Percentiles rank a stretch among this genome's conserved stretches.
Conservation (phyloP, 805 yeast genomes). For the Candida tammaniensis region DNA sequence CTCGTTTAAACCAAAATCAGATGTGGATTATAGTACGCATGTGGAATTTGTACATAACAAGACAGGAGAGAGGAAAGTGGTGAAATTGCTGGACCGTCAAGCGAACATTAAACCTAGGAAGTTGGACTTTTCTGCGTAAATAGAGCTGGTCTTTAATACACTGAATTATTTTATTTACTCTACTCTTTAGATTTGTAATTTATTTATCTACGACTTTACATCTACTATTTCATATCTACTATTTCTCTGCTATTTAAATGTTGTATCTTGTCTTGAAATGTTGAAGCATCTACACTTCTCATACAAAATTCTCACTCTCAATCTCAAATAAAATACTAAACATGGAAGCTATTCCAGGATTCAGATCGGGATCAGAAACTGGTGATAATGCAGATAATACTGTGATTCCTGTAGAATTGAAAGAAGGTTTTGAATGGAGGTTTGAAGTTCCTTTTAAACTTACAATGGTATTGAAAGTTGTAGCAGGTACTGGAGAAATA, state of each 20-base stretch:
- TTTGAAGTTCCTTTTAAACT: slow-evolving; percentile 61
- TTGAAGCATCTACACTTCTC: too few species aligned
- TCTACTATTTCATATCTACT: too few species aligned
- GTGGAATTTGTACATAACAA: slow-evolving; percentile 31
- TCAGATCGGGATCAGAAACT: slow-evolving; percentile 6
- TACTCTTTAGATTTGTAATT: too few species aligned
- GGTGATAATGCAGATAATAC: slow-evolving; percentile 8
- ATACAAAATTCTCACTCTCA: background rate
- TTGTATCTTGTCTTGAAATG: too few species aligned
- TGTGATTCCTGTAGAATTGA: slow-evolving; percentile 23
- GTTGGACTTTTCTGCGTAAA: slow-evolving; percentile 20
- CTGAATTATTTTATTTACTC: too few species aligned
- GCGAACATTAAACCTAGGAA: slow-evolving; percentile 36
- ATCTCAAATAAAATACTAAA: too few species aligned
- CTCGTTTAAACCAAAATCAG: background rate
- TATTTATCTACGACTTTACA: too few species aligned
- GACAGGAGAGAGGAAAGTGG: slow-evolving; percentile 35
- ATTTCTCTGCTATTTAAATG: too few species aligned
- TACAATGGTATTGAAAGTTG: slow-evolving; percentile 48
- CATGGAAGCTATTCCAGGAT: slow-evolving; percentile 16
- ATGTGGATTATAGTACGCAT: slow-evolving; percentile 21
- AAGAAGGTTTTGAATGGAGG: slow-evolving; percentile 66
- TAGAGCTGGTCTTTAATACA: slow-evolving; percentile 5
- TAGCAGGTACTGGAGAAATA: slow-evolving; percentile 78
- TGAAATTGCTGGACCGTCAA: slow-evolving; percentile 31